Evolutionary conservation across 768 basidiomycete genomes (phyloP).

Genomic region (Boletus rex-veris): DNA sequence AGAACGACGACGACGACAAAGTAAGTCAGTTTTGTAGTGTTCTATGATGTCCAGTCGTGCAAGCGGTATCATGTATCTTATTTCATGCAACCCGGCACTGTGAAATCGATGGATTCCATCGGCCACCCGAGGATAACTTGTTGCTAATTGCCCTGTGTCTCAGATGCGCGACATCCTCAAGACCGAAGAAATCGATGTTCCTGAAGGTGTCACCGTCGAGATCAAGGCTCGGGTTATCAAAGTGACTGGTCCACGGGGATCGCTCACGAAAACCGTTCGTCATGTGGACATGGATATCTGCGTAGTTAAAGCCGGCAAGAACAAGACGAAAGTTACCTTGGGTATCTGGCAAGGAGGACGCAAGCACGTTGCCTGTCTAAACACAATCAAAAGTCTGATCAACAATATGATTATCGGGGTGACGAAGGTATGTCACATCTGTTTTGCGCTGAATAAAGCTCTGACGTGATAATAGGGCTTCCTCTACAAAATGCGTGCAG

Average conservation of each 20-base stretch:
- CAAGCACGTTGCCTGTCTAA: slow-evolving; percentile 97
- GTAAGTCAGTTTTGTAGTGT: slow-evolving; percentile 21
- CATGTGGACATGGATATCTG: slow-evolving; percentile 95
- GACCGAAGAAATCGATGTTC: slow-evolving; percentile 90
- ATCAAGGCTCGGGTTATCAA: slow-evolving; percentile 91
- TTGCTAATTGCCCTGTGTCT: slow-evolving; percentile 22
- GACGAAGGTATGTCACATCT: slow-evolving; percentile 62
- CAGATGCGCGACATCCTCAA: slow-evolving; percentile 93
- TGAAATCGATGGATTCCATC: slow-evolving; percentile 39
- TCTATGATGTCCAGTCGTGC: neutral
- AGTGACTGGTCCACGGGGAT: slow-evolving; percentile 91
- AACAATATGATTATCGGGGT: slow-evolving; percentile 98
- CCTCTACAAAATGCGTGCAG: slow-evolving; percentile 99
- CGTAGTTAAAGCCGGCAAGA: slow-evolving; percentile 67
- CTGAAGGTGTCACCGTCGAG: slow-evolving; percentile 77
- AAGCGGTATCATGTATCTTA: neutral
- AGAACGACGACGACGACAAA: slow-evolving; percentile 26
- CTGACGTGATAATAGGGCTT: slow-evolving; percentile 64
- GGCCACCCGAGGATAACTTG: slow-evolving; percentile 28
- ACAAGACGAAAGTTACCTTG: slow-evolving; percentile 70
- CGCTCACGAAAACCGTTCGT: slow-evolving; percentile 86
- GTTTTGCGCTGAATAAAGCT: neutral
- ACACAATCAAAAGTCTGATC: slow-evolving; percentile 93
- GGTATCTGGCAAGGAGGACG: slow-evolving; percentile 98
- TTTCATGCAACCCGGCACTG: neutral